phyloP scores from a whole-genome alignment of 139 green algal species.

The Picochlorum sp. region DNA sequence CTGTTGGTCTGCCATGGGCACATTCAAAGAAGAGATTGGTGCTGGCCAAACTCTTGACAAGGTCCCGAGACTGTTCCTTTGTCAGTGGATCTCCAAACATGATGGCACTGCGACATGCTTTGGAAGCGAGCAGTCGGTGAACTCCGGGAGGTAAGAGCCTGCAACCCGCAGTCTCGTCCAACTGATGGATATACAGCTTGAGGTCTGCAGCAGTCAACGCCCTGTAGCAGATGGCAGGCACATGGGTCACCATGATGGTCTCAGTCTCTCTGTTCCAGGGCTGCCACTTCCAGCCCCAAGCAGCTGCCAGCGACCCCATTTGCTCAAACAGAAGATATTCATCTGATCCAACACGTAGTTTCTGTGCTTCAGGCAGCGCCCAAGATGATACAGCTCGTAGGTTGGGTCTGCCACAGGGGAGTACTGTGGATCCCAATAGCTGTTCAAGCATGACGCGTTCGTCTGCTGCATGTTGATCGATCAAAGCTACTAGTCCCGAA shows the following conservation, averaged over 20 bases:
- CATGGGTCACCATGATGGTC: conserved; percentile 16
- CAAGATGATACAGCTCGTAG: not conserved
- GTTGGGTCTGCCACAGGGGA: not conserved
- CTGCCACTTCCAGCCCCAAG: conserved; percentile 32
- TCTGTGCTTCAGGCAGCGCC: conserved; percentile 3
- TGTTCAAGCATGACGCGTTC: conserved; percentile 60
- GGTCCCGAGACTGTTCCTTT: conserved; percentile 10
- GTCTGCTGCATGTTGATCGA: conserved; percentile 79
- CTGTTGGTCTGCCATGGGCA: conserved; percentile 69
- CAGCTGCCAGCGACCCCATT: not conserved
- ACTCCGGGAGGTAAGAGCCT: conserved; percentile 26
- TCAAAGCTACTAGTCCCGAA: conserved; percentile 32
- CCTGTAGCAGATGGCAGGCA: conserved; percentile 28
- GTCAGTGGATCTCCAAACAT: conserved; percentile 75
- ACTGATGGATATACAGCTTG: conserved; percentile 49
- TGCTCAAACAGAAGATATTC: conserved; percentile 24
- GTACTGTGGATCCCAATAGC: conserved; percentile 19
- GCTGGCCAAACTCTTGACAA: conserved; percentile 35
- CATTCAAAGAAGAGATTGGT: conserved; percentile 58
- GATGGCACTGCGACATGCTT: conserved; percentile 66
- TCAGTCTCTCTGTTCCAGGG: not conserved
- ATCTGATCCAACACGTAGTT: conserved; percentile 6
- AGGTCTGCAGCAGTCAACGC: conserved; percentile 33
- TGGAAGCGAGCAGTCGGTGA: conserved; percentile 39
- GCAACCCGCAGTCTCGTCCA: conserved; percentile 26